phyloP scores from a whole-genome alignment of 805 yeast species.

The Zygoascus flipseniorum region DNA sequence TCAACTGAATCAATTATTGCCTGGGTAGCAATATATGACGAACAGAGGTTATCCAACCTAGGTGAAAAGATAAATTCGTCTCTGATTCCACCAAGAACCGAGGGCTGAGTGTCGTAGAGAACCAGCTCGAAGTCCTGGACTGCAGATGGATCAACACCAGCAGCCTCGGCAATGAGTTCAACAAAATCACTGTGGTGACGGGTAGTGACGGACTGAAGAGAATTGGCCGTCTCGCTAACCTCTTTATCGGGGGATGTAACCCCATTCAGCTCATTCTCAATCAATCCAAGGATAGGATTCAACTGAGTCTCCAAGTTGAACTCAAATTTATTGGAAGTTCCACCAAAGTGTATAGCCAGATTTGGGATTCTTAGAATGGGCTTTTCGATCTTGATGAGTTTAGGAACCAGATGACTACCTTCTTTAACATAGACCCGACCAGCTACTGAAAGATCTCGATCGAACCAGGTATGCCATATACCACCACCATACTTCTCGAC shows the following conservation, averaged over 20 bases:
- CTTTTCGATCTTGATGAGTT: conserved; percentile 67
- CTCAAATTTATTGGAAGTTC: conserved; percentile 71
- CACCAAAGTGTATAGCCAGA: conserved; percentile 82
- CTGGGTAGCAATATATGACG: conserved; percentile 71
- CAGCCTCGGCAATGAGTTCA: conserved; percentile 58
- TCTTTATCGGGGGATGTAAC: conserved; percentile 13
- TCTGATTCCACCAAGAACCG: conserved; percentile 78
- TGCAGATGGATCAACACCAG: conserved; percentile 40
- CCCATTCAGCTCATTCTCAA: conserved; percentile 31
- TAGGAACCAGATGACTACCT: conserved; percentile 46
- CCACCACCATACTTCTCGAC: conserved; percentile 96
- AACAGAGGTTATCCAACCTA: conserved; percentile 81
- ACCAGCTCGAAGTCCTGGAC: conserved; percentile 88
- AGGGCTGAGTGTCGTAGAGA: conserved; percentile 74
- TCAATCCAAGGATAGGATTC: conserved; percentile 73
- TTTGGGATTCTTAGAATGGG: conserved; percentile 91
- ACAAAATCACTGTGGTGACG: conserved; percentile 75
- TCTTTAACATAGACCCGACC: conserved; percentile 73
- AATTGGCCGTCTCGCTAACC: conserved; percentile 13
- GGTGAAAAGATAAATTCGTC: conserved; percentile 90
- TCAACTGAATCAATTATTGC: conserved; percentile 51
- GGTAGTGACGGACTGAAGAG: conserved; percentile 33
- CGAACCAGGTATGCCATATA: conserved; percentile 96
- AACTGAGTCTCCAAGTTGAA: conserved; percentile 84
- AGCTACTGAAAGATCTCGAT: conserved; percentile 82